Conservation (phyloP, 495 filamentous ascomycete genomes). For the Talaromyces nanjingensis region DNA sequence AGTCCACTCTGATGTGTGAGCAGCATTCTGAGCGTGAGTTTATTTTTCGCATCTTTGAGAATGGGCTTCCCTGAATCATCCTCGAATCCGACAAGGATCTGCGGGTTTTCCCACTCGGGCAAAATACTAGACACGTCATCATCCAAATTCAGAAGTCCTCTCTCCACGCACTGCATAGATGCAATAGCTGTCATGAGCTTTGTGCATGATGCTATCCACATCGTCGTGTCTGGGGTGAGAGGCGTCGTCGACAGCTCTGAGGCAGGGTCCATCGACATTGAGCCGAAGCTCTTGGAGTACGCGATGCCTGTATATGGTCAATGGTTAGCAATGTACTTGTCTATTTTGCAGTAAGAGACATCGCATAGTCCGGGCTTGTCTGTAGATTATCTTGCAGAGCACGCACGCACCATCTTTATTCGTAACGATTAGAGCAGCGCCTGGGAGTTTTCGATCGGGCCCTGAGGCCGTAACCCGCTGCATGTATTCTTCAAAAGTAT, state of each 20-base stretch:
- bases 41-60: background rate
- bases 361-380: background rate
- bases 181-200: constrained; percentile 45
- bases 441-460: background rate
- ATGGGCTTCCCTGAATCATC: constrained; percentile 17
- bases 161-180: constrained; percentile 49
- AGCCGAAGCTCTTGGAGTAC: background rate
- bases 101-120: constrained; percentile 40
- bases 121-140: constrained; percentile 33
- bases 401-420: background rate
- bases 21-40: constrained; percentile 39
- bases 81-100: constrained; percentile 29
- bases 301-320: background rate
- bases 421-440: background rate
- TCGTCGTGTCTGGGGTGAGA: constrained; percentile 27
- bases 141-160: constrained; percentile 39
- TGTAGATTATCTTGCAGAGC: background rate
- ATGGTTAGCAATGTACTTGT: background rate
- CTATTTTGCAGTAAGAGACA: background rate
- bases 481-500: background rate
- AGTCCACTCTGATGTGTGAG: constrained; percentile 42
- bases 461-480: background rate
- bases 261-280: background rate
- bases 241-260: background rate
- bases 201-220: constrained; percentile 50